Evolutionary conservation across 106 monocot genomes (phyloP), one percentile per base, ranked within the genome.

Genomic region (Dendrobium huoshanense): DNA sequence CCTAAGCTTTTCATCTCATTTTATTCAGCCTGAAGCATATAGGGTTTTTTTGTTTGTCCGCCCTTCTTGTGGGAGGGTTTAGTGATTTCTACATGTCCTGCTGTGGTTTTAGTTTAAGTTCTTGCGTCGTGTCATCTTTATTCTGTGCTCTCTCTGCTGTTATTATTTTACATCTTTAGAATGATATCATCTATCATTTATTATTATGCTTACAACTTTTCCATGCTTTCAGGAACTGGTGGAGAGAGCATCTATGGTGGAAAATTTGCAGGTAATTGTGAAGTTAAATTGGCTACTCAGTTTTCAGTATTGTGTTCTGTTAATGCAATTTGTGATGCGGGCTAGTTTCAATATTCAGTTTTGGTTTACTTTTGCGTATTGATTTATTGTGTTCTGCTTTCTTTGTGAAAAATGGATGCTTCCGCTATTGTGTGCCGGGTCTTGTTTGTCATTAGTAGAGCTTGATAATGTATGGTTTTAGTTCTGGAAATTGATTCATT

Each of bases 241-340:
- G 96, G 96, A 22, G 96, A 96, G 85, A 94, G 96, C 83, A 96
- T 96, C 81, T 96, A 96, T 90, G 92, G 92, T 82, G 94, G 90
- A 55, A 96, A 94, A 64, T 96, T 94, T 86, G 78, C 85, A 82
- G 96, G 96, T 96, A 77, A 86, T 75, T 22, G 4, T 8, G 10
- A 15, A 51, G 10, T 51, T 51, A 51, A 51, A 51, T 51, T 51
- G 51, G 10, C 51, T 13, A 15, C 10, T 51, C 51, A 15, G 13
- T 3, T 13, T 13, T 51, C 13, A 51, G 51, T 51, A 13, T 51
- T 51, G 51, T 51, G 51, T 51, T 51, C 15, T 51, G 51, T 15
- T 13, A 51, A 51, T 51, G 51, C 51, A 51, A 51, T 51, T 51
- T 51, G 51, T 51, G 51, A 51, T 61, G 22, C 4, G 9, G 22